Base-by-base conservation (phyloP, 2,329 filamentous ascomycete species). In the Botrytis hyacinthi region DNA sequence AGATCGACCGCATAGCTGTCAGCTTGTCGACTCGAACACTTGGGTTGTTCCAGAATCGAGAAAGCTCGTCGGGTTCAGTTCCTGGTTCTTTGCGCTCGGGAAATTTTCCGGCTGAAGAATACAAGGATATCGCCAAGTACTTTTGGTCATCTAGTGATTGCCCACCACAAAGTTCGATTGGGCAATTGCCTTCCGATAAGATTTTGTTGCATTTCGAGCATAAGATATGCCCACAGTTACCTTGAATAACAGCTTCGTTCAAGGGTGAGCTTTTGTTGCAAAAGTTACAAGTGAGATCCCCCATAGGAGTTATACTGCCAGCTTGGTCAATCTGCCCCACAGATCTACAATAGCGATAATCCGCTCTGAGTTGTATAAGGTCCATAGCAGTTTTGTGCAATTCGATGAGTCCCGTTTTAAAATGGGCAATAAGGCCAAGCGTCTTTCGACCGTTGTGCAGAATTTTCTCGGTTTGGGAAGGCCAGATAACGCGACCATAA, bases 321-420 rank as follows among this genome's bases (percentile, higher is more conserved):
- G 46, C 65, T 51, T 12, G 65, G 8, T 67, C 46, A 40, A 67
- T 67, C 26, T 67, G 8, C 26, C 48, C 16, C 2, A 67, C 46
- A 40, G 65, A 26, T 8, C 32, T 54, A 18, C 22, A 67, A n/a
- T 67, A 67, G n/a, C 65, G 65, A 40, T 67, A 54, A n/a, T 67
- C 65, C 20, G 35, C 32, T 20, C 65, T 54, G 35, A 8, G 40
- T 26, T 67, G 46, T 4, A 40, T 20, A 29, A 67, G 32, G 26
- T 37, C 26, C 46, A 40, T 40, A 14, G 46, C 16, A 22, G 65
- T 40, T n/a, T 54, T 67, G 32, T 67, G 46, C 5, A 67, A 3
- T 29, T 54, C 46, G 35, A 48, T 54, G 46, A 67, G 46, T 9
- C 14, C 46, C n/a, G 4, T 67, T 7, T 26, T 37, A 18, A 35